phyloP scores from a whole-genome alignment of 208 protist genomes.

The Polymyxa betae region DNA sequence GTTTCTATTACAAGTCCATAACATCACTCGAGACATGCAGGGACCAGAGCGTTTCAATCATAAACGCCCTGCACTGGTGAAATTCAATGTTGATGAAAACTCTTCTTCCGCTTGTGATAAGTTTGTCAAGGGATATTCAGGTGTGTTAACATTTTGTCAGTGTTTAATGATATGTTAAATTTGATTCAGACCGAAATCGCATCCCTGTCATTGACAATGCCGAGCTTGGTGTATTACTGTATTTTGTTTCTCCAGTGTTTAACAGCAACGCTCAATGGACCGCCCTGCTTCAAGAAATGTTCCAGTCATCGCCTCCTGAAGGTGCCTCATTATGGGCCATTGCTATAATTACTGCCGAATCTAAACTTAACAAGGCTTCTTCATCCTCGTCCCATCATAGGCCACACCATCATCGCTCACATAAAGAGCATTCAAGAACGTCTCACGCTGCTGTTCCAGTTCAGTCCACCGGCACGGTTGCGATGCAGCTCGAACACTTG shows the following conservation, averaged over 20 bases:
- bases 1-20: slow-evolving; percentile 34
- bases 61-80: slow-evolving; percentile 31
- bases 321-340: not conserved
- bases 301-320: not conserved
- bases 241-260: not conserved
- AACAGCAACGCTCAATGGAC: not conserved
- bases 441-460: no score
- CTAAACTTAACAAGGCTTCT: not conserved
- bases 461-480: no score
- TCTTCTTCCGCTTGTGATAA: not conserved
- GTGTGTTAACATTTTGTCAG: not conserved
- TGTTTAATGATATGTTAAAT: not conserved
- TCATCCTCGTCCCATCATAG: not conserved
- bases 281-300: not conserved
- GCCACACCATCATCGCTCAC: no score
- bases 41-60: not conserved
- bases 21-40: not conserved
- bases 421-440: no score
- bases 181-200: not conserved
- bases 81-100: not conserved
- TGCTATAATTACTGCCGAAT: not conserved
- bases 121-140: not conserved
- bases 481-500: no score
- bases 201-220: not conserved
- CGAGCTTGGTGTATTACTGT: not conserved